A percentile compares a stretch with the other conserved stretches of the same genome.
Conservation (phyloP, 495 filamentous ascomycete genomes). For the Lasiosphaeria miniovina region DNA sequence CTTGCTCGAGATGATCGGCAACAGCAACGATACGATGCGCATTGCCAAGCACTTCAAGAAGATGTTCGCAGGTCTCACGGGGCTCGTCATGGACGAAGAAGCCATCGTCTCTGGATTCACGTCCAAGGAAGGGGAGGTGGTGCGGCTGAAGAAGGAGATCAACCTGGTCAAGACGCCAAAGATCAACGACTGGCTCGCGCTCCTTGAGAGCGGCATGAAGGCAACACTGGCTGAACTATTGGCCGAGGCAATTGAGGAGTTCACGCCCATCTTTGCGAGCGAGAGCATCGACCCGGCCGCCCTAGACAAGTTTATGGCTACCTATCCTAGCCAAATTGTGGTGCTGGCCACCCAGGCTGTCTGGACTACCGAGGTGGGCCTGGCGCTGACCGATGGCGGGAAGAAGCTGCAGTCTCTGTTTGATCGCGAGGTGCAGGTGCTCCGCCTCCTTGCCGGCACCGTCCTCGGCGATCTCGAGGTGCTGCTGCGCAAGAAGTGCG, state of each 20-base stretch:
- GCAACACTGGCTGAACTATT: conserved; percentile 85
- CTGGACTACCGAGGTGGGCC: conserved; percentile 84
- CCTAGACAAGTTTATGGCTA: conserved; percentile 72
- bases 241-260: conserved; percentile 77
- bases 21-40: conserved; percentile 92
- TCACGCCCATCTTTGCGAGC: conserved; percentile 65
- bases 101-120: conserved; percentile 84
- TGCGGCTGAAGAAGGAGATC: conserved; percentile 82
- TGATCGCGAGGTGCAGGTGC: conserved; percentile 72
- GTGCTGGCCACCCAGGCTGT: conserved; percentile 93
- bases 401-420: conserved; percentile 62
- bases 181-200: conserved; percentile 96
- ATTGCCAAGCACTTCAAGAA: conserved; percentile 99
- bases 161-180: conserved; percentile 87
- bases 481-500: conserved; percentile 89
- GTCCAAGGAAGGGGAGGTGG: conserved; percentile 92
- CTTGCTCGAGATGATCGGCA: conserved; percentile 98
- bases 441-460: conserved; percentile 77
- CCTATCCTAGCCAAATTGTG: conserved; percentile 90
- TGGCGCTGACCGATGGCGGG: conserved; percentile 67
- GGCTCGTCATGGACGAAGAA: conserved; percentile 87
- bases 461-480: conserved; percentile 89
- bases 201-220: conserved; percentile 92
- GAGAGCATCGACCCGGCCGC: conserved; percentile 60
- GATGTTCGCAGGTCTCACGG: conserved; percentile 96